phyloP scores from a whole-genome alignment of 805 yeast species.

The Barnettozyma botsteinii region DNA sequence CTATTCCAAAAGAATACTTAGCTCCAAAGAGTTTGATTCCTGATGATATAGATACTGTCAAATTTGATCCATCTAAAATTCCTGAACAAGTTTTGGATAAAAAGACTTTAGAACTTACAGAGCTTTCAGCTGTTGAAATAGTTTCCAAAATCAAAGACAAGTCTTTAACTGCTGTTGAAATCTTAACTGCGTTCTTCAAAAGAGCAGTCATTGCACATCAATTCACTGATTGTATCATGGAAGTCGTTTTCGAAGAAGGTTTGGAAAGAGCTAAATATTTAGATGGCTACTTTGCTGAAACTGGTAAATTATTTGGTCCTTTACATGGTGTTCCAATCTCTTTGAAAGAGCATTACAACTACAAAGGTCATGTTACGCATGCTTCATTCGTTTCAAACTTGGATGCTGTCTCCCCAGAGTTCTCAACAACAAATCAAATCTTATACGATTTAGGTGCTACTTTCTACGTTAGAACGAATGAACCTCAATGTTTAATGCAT shows the following conservation, averaged over 20 bases:
- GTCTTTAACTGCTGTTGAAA: constrained; percentile 17
- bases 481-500: constrained; percentile 70
- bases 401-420: constrained; percentile 40
- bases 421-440: constrained; percentile 42
- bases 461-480: constrained; percentile 57
- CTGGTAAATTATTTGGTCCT: constrained; percentile 56
- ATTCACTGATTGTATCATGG: constrained; percentile 54
- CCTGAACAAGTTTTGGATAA: constrained; percentile 19
- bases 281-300: constrained; percentile 43
- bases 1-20: constrained; percentile 22
- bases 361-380: constrained; percentile 47
- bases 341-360: constrained; percentile 58
- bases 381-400: constrained; percentile 54
- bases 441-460: constrained; percentile 37
- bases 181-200: constrained; percentile 27
- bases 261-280: constrained; percentile 47
- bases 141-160: constrained; percentile 17
- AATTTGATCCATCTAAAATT: constrained; percentile 20
- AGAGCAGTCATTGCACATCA: constrained; percentile 60
- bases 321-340: constrained; percentile 68
- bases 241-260: constrained; percentile 62
- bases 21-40: constrained; percentile 21
- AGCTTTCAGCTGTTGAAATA: constrained; percentile 16
- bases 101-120: constrained; percentile 18
- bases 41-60: constrained; percentile 16